A percentile compares a stretch with the other conserved stretches of the same genome.
phyloP scores from a whole-genome alignment of 352 stramenopile species.

The Globisporangium lucens region DNA sequence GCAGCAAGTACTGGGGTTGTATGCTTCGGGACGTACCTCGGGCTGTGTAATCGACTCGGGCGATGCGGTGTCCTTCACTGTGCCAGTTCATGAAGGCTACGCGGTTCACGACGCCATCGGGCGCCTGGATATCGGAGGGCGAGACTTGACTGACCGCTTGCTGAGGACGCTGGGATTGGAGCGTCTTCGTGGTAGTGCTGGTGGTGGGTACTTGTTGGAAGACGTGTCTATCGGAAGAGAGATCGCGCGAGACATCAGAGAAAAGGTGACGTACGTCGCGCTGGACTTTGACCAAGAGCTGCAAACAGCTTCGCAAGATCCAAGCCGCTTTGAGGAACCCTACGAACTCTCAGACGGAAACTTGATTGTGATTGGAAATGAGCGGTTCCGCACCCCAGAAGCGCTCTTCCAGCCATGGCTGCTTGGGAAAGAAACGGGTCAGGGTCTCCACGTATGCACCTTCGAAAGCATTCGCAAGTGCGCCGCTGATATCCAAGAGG shows the following conservation, averaged over 20 bases:
- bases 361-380: neutral
- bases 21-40: slow-evolving; percentile 89
- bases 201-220: neutral
- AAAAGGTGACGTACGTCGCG: neutral
- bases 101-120: neutral
- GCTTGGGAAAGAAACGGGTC: neutral
- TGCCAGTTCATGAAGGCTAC: neutral
- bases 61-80: neutral
- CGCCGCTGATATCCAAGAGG: neutral
- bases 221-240: neutral
- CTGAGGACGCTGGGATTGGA: neutral
- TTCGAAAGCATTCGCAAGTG: neutral
- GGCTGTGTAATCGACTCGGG: slow-evolving; percentile 87
- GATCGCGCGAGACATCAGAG: neutral
- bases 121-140: neutral
- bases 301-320: neutral
- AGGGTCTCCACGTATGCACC: neutral
- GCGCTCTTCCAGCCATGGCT: neutral
- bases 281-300: slow-evolving; percentile 5
- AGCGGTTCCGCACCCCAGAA: neutral
- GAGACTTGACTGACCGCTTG: neutral
- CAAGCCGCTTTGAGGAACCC: neutral
- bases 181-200: neutral
- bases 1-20: slow-evolving; percentile 84
- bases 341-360: neutral